phyloP scores from a whole-genome alignment of 768 basidiomycete genomes.

The Naganishia vaughanmartiniae region DNA sequence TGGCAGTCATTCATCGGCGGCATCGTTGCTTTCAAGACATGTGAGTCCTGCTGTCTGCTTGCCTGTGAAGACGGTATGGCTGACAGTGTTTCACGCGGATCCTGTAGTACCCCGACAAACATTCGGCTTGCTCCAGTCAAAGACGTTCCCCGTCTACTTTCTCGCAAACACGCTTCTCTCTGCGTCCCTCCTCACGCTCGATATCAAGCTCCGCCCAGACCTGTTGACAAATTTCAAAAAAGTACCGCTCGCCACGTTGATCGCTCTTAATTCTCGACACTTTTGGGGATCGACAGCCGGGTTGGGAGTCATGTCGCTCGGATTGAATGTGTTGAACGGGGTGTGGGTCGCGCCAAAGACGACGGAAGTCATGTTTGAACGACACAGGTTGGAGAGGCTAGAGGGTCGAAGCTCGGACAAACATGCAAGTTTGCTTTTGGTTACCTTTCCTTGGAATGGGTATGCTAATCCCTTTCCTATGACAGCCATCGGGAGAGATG shows the following conservation, averaged over 20 bases:
- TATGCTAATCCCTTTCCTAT: background rate
- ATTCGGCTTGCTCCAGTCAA: constrained; percentile 71
- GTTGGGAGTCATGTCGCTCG: background rate
- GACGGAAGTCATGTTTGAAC: constrained; percentile 71
- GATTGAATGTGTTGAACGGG: constrained; percentile 62
- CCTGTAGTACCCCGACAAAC: constrained; percentile 59
- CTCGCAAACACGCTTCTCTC: constrained; percentile 61
- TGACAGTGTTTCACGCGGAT: background rate
- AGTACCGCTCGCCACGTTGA: constrained; percentile 56
- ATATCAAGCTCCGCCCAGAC: constrained; percentile 55
- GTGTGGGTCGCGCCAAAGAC: constrained; percentile 71
- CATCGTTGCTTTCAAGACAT: constrained; percentile 25
- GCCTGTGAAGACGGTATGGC: background rate
- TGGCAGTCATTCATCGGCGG: constrained; percentile 31
- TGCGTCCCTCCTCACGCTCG: constrained; percentile 58
- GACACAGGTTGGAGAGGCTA: constrained; percentile 70
- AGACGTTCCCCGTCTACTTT: constrained; percentile 74
- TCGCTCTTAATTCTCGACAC: constrained; percentile 64
- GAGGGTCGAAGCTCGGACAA: constrained; percentile 67
- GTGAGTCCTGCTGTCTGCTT: constrained; percentile 3
- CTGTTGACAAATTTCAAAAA: constrained; percentile 62
- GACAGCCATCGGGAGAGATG: constrained; percentile 67
- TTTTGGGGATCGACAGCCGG: constrained; percentile 54
- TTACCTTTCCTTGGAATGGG: background rate
- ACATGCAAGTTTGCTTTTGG: constrained; percentile 57